Conservation (phyloP, 2,329 filamentous ascomycete species). For the Fusarium dimerum region DNA sequence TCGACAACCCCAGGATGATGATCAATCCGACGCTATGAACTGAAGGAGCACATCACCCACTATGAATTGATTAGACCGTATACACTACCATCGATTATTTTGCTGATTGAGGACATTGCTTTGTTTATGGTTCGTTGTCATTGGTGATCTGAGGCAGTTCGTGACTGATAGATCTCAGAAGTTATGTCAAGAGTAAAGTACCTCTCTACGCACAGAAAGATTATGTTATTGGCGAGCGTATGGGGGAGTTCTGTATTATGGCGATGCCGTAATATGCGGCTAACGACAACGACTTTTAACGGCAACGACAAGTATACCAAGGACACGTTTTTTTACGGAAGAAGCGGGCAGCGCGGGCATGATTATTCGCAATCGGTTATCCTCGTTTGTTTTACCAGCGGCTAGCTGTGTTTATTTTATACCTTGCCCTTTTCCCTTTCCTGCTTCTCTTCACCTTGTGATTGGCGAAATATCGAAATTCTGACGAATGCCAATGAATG, state of each 20-base stretch:
- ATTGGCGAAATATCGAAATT: background rate
- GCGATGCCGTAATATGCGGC: conserved; percentile 16
- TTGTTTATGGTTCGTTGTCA: background rate
- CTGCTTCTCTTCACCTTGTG: too few species aligned
- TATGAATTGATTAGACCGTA: conserved; percentile 10
- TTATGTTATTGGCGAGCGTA: conserved; percentile 19
- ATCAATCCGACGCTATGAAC: conserved; percentile 24
- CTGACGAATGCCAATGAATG: background rate
- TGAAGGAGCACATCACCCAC: conserved; percentile 16
- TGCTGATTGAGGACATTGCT: background rate
- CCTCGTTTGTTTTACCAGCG: background rate
- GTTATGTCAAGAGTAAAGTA: conserved; percentile 17
- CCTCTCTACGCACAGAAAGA: conserved; percentile 9
- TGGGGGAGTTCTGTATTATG: conserved; percentile 22
- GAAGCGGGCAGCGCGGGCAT: conserved; percentile 13
- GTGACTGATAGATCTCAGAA: conserved; percentile 9
- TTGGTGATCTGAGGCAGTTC: background rate
- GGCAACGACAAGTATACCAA: conserved; percentile 26
- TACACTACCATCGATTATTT: conserved; percentile 6
- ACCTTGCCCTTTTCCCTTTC: background rate
- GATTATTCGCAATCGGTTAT: conserved; percentile 18
- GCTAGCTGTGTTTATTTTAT: background rate
- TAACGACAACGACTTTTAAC: conserved; percentile 17
- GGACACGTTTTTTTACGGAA: conserved; percentile 9
- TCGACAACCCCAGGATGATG: conserved; percentile 22